Evolutionary conservation across 2,329 filamentous ascomycete genomes (phyloP), one percentile per base, ranked within the genome.

Genomic region (Fusarium nodosum): DNA sequence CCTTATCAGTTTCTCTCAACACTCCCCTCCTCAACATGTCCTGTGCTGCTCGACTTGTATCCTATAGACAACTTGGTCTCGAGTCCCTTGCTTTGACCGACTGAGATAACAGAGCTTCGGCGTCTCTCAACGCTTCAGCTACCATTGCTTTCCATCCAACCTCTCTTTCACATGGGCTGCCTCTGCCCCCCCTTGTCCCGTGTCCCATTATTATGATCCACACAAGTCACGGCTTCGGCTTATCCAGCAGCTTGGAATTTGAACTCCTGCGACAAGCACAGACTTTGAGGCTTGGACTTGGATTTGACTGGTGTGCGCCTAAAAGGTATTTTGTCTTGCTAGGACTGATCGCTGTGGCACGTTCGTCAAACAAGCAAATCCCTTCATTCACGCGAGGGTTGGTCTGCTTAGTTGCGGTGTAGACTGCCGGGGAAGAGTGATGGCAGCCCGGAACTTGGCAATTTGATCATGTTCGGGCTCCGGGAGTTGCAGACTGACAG

Each of bases 201-300:
- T 24, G 41, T 44, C 41, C 41, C 48, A 59, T 66, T 70, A 59
- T 60, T 51, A 50, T 50, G 48, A 58, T 68, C 69, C 66, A 73
- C 69, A 53, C 48, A n/a, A 45, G 53, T 54, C 57, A 63, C 66
- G 50, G 41, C 58, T 55, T 9, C 38, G 42, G 54, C 47, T 59
- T 38, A 64, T 59, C 69, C 71, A 69, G 44, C 58, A 50, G 61
- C 71, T 60, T 71, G 71, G 67, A 63, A 74, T 65, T 39, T 71
- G 69, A 57, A 60, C 70, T 64, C 52, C 60, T 67, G 56, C 47
- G 55, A 58, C 42, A 48, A 66, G 61, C 66, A 69, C 66, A 62
- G 66, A 69, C 66, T 63, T 59, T 62, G 44, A 46, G 44, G 44
- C 44, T 30, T n/a, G 44, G 44, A 28, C 10, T 10, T 18, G 15